Evolutionary conservation across 768 basidiomycete species (phyloP).

Genomic region (Scleroderma citrinum): DNA sequence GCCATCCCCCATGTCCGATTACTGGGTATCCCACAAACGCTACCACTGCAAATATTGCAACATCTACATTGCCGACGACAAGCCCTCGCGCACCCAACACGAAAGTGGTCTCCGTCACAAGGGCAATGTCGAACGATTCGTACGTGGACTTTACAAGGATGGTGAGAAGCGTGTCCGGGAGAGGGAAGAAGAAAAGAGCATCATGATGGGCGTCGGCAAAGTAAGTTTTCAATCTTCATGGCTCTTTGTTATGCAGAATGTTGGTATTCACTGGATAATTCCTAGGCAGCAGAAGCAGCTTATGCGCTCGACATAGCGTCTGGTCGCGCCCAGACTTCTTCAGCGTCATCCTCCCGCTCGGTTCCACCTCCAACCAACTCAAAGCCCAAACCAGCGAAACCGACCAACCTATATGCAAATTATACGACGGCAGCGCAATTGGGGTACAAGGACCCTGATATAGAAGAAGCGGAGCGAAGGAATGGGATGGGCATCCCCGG

Average conservation of each 20-base stretch:
- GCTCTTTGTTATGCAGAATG: background rate
- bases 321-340: conserved; percentile 39
- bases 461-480: conserved; percentile 57
- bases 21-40: conserved; percentile 89
- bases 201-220: conserved; percentile 82
- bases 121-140: conserved; percentile 89
- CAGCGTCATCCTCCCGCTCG: conserved; percentile 11
- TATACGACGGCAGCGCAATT: conserved; percentile 86
- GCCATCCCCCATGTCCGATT: conserved; percentile 89
- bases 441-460: conserved; percentile 75
- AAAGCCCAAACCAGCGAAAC: conserved; percentile 43
- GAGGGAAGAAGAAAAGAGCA: conserved; percentile 75
- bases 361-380: conserved; percentile 27
- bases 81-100: conserved; percentile 83
- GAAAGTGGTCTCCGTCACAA: conserved; percentile 92
- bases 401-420: conserved; percentile 66
- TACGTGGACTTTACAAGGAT: conserved; percentile 87
- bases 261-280: conserved; percentile 2
- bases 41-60: conserved; percentile 98
- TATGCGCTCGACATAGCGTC: conserved; percentile 74
- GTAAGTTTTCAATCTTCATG: conserved; percentile 30
- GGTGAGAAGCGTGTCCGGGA: conserved; percentile 87
- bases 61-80: conserved; percentile 95
- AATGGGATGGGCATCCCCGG: conserved; percentile 67
- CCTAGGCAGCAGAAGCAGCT: conserved; percentile 72